Percentiles rank a stretch among this genome's conserved stretches.
Conservation (phyloP, 495 filamentous ascomycete genomes). For the Cairneyella variabilis region DNA sequence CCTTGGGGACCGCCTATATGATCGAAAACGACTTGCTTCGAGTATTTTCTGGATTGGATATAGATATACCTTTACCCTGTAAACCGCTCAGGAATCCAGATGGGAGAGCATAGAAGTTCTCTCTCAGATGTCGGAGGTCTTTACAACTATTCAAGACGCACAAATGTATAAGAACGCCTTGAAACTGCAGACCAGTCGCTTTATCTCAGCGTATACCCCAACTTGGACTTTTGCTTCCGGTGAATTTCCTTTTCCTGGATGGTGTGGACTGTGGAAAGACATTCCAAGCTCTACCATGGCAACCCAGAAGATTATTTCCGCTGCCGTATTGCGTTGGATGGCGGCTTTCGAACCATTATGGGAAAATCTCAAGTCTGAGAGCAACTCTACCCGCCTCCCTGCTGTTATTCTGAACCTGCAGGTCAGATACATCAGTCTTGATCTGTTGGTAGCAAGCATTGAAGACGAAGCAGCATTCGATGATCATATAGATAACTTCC, state of each 20-base stretch:
- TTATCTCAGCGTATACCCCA: not conserved
- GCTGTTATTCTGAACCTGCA: conserved; percentile 1
- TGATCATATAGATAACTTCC: not conserved
- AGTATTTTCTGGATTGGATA: conserved; percentile 49
- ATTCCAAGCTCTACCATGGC: not conserved
- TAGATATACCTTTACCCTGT: conserved; percentile 36
- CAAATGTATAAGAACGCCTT: not conserved
- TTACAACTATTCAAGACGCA: not conserved
- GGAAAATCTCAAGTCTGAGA: not conserved
- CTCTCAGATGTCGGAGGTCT: not conserved
- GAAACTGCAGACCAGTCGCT: not conserved
- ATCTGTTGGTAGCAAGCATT: not conserved
- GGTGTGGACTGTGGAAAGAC: not conserved
- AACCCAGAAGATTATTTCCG: not conserved
- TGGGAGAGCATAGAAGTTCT: not conserved
- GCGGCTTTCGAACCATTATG: not conserved
- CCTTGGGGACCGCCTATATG: not conserved
- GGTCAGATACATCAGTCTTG: not conserved
- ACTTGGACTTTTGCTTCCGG: not conserved
- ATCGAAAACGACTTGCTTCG: conserved; percentile 12
- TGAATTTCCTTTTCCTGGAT: not conserved
- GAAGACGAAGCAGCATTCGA: conserved; percentile 4
- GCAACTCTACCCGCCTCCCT: not conserved
- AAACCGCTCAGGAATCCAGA: not conserved
- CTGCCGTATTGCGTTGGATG: not conserved